phyloP scores from a whole-genome alignment of 2,329 filamentous ascomycete species.

The Xylariales sp. region DNA sequence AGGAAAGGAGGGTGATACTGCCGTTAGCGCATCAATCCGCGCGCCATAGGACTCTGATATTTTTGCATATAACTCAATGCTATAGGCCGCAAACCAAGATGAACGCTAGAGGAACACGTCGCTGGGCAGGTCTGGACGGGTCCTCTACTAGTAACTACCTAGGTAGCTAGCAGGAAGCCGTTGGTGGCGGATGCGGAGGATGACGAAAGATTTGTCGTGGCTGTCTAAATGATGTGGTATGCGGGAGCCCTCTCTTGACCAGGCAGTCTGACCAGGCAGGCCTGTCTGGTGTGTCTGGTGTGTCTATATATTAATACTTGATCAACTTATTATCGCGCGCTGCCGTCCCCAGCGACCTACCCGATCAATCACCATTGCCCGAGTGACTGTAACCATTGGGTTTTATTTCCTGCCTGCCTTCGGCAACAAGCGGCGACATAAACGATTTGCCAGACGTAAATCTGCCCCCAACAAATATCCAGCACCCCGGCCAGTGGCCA shows the following conservation, averaged over 20 bases:
- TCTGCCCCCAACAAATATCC: constrained; percentile 21
- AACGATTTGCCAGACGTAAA: constrained; percentile 8
- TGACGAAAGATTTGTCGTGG: neutral
- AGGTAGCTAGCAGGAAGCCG: constrained; percentile 1
- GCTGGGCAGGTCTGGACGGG: constrained; percentile 1
- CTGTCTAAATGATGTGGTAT: neutral
- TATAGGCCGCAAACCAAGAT: neutral
- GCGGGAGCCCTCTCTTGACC: constrained; percentile 8
- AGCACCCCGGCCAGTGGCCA: constrained; percentile 20
- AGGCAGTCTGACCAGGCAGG: neutral
- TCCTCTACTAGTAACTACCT: constrained; percentile 16
- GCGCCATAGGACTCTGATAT: neutral
- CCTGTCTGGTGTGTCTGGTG: neutral
- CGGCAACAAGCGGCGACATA: constrained; percentile 9
- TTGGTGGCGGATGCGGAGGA: neutral
- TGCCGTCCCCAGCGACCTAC: neutral
- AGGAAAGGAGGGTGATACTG: neutral
- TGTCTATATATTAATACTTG: constrained; percentile 15
- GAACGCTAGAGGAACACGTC: neutral
- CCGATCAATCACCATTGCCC: neutral
- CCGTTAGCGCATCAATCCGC: constrained; percentile 1
- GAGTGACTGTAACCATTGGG: constrained; percentile 1
- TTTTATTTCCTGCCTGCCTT: neutral
- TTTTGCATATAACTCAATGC: constrained; percentile 8
- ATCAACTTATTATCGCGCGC: constrained; percentile 5